These are phyloP conservation scores for Volvox reticuliferus DNA, from an alignment of 139 green algal genomes.

Conservation along the genomic window DNA sequence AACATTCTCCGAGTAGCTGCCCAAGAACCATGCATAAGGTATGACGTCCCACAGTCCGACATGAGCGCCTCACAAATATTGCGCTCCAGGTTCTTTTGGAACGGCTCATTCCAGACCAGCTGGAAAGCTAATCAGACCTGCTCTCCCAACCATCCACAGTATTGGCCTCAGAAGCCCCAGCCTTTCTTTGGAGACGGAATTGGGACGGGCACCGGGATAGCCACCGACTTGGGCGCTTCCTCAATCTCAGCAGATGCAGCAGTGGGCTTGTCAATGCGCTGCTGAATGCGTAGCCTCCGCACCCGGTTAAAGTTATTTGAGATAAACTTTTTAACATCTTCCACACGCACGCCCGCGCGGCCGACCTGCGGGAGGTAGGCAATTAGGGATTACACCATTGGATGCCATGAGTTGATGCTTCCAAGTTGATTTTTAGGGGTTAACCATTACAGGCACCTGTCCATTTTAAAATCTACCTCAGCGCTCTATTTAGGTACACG, in stretches of 20 bases:
- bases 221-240: background rate
- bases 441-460: no score
- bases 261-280: background rate
- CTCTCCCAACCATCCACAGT: background rate
- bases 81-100: no score
- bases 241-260: background rate
- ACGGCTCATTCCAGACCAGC: no score
- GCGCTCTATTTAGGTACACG: no score
- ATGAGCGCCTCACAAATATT: background rate
- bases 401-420: background rate
- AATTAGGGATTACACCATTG: background rate
- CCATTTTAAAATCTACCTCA: no score
- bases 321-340: conserved; percentile 39
- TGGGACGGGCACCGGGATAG: background rate
- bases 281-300: background rate
- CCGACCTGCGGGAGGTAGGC: conserved; percentile 21
- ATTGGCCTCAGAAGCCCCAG: conserved; percentile 17
- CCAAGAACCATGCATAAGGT: background rate
- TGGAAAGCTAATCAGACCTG: background rate
- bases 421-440: no score
- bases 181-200: conserved; percentile 5
- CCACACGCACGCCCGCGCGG: conserved; percentile 45
- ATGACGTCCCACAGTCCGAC: background rate
- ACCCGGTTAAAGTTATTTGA: conserved; percentile 27
- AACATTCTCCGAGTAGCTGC: background rate